Base-by-base conservation (phyloP, 2,329 filamentous ascomycete species). In the Alternaria triticina region DNA sequence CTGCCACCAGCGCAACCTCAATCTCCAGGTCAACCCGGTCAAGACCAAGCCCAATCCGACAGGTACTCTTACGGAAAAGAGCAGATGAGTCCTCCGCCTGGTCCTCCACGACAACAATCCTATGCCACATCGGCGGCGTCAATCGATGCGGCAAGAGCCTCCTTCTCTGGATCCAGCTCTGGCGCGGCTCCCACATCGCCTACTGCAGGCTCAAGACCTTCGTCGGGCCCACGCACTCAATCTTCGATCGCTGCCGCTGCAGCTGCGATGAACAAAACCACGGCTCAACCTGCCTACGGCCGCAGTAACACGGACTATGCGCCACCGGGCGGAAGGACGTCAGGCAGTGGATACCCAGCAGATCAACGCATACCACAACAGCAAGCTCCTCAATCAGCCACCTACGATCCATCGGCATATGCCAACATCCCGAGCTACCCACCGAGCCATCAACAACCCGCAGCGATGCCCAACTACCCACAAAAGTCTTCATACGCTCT, bases 341-440 rank as follows among this genome's bases (percentile, higher is more conserved):
- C 79, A 12, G 77, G 75, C 28, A 71, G 70, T 25, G 74, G 74
- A 7, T 80, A 81, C 64, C 69, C 77, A n/a, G 73, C 79, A 66
- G 82, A 82, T 54, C 77, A 79, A 57, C 80, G 80, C 57, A 64
- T 77, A 45, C 75, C 77, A 28, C 81, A 81, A 56, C 75, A 80
- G 55, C 83, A 81, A 60, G 82, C 80, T 51, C 82, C 84, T 22
- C 78, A 81, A 62, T 84, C 86, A 69, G 84, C 88, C 44, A 88
- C 88, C 70, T 96, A 96, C 77, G 92, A 96, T 76, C 92, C 92
- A 27, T 88, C 88, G 23, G 90, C 90, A 67, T 96, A 94, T 77
- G 91, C 90, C 62, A 79, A 81, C 54, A 81, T 83, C 33, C 77
- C 76, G 54, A 74, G 70, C 36, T 80, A 80, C 65, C 70, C 72